phyloP scores from a whole-genome alignment of 192 early-diverging fungal genomes.

The Dissophora globulifera region DNA sequence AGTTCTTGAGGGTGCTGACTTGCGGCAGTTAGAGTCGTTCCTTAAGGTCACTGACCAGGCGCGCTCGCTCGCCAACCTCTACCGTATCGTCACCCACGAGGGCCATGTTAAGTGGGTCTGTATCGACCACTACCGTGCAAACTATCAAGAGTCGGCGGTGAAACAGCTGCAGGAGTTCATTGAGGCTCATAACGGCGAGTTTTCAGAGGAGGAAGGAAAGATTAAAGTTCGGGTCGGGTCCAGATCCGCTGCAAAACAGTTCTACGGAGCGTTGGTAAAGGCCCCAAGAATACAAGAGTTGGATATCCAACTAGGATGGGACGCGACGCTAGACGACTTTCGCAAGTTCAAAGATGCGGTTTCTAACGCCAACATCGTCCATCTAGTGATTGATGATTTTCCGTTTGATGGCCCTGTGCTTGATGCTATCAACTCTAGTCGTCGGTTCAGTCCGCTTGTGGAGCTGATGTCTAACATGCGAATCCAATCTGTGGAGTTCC shows the following conservation, averaged over 20 bases:
- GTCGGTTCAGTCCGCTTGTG: slow-evolving; percentile 7
- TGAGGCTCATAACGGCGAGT: not conserved
- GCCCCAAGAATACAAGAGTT: not conserved
- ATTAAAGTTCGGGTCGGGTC: not conserved
- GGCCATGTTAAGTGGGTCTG: slow-evolving; percentile 35
- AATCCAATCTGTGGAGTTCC: not conserved
- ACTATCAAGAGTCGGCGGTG: not conserved
- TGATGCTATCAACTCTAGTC: slow-evolving; percentile 1
- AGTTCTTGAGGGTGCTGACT: slow-evolving; percentile 7
- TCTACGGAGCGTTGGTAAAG: slow-evolving; percentile 10
- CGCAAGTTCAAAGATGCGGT: not conserved
- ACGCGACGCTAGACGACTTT: slow-evolving; percentile 1
- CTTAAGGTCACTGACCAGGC: slow-evolving; percentile 2
- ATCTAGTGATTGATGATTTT: not conserved
- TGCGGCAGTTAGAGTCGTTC: slow-evolving; percentile 10
- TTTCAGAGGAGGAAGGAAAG: slow-evolving; percentile 5
- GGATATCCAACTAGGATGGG: slow-evolving; percentile 1
- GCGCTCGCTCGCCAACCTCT: slow-evolving; percentile 13
- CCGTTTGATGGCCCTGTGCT: not conserved
- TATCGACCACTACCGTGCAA: slow-evolving; percentile 15
- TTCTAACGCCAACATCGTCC: not conserved
- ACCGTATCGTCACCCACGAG: slow-evolving; percentile 14
- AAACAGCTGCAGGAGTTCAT: slow-evolving; percentile 4
- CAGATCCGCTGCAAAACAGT: not conserved
- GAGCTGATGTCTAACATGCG: slow-evolving; percentile 3